phyloP scores from a whole-genome alignment of 331 rosid species.

The Telfairia occidentalis region DNA sequence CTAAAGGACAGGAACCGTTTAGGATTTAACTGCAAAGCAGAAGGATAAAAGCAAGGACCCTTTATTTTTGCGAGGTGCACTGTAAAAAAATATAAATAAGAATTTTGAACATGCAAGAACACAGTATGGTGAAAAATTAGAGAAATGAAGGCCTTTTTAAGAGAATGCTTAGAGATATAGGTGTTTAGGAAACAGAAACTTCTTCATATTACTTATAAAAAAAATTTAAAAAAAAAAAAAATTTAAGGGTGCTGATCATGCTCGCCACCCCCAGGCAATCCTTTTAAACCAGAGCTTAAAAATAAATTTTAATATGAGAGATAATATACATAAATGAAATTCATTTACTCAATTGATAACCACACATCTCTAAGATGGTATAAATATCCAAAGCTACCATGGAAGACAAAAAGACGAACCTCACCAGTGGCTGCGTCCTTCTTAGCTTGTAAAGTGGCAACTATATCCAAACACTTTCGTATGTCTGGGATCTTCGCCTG shows the following conservation, averaged over 20 bases:
- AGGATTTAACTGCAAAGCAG: background rate
- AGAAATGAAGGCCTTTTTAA: background rate
- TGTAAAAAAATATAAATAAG: background rate
- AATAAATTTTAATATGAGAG: background rate
- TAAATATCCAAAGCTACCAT: slow-evolving; percentile 1
- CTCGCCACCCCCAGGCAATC: background rate
- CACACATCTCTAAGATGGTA: background rate
- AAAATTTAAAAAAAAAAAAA: background rate
- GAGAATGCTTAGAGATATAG: background rate
- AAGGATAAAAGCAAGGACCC: background rate
- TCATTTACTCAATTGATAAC: background rate
- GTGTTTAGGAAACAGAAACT: background rate
- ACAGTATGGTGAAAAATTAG: background rate
- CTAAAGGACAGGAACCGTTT: background rate
- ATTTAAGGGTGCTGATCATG: no score
- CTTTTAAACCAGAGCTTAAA: background rate
- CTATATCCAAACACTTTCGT: slow-evolving; percentile 69
- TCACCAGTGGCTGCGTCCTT: slow-evolving; percentile 61
- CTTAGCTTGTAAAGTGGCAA: slow-evolving; percentile 72
- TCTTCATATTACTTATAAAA: background rate
- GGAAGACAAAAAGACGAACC: slow-evolving; percentile 45
- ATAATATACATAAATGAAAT: background rate
- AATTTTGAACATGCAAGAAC: background rate
- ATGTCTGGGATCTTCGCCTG: slow-evolving; percentile 97
- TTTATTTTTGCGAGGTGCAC: background rate